phyloP scores from a whole-genome alignment of 2,329 filamentous ascomycete genomes.

The Aspergillus neoniger region DNA sequence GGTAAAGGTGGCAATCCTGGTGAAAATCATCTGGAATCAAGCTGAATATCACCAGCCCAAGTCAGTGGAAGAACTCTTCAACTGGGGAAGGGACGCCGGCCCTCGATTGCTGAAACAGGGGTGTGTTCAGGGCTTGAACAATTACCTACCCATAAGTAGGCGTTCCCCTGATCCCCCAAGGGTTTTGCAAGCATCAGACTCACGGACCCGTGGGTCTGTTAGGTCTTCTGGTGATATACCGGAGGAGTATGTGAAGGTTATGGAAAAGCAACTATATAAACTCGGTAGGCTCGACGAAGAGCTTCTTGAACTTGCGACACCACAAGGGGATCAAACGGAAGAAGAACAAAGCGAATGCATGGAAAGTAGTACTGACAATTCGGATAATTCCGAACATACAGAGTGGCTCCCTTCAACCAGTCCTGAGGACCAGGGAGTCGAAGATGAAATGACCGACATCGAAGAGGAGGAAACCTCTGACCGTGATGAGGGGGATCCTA shows the following conservation, averaged over 20 bases:
- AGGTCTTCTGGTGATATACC: slow-evolving; percentile 5
- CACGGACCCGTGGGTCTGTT: slow-evolving; percentile 10
- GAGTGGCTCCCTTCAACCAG: too few species aligned
- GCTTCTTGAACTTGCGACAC: too few species aligned
- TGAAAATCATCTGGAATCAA: slow-evolving; percentile 30
- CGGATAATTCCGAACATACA: too few species aligned
- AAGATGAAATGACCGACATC: too few species aligned
- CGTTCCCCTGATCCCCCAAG: slow-evolving; percentile 20
- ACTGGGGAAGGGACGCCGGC: slow-evolving; percentile 30
- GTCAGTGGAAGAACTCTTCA: slow-evolving; percentile 17
- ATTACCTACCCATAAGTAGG: slow-evolving; percentile 26
- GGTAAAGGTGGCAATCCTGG: background rate
- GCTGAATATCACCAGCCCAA: slow-evolving; percentile 22
- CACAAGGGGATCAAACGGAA: too few species aligned
- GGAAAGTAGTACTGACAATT: too few species aligned
- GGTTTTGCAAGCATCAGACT: background rate
- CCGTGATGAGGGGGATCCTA: too few species aligned
- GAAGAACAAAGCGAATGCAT: too few species aligned
- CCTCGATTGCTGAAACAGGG: slow-evolving; percentile 32
- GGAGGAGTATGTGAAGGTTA: background rate
- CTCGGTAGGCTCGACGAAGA: too few species aligned
- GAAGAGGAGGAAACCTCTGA: too few species aligned
- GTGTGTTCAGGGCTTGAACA: slow-evolving; percentile 9
- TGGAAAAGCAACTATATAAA: background rate
- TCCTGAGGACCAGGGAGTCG: too few species aligned